phyloP scores from a whole-genome alignment of 2,329 filamentous ascomycete genomes.

The Grosmannia serpens region DNA sequence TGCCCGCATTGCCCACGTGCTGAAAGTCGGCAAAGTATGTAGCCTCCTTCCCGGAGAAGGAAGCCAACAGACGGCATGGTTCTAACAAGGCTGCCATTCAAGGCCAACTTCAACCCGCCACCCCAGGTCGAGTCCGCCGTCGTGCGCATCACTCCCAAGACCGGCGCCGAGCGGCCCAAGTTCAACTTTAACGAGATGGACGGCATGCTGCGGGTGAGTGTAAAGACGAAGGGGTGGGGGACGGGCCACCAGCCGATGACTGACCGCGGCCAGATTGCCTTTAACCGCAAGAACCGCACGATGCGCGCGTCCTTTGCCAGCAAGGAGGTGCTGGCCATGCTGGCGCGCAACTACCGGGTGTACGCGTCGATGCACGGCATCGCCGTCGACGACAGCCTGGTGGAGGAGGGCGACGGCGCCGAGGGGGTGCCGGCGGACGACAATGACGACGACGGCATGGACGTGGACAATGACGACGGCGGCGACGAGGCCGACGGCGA shows the following conservation, averaged over 20 bases:
- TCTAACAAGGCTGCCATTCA: neutral
- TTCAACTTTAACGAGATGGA: slow-evolving; percentile 96
- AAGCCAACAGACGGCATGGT: too few species aligned
- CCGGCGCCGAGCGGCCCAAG: slow-evolving; percentile 62
- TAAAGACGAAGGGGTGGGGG: too few species aligned
- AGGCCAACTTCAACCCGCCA: slow-evolving; percentile 89
- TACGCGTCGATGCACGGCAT: slow-evolving; percentile 85
- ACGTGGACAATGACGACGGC: slow-evolving; percentile 29
- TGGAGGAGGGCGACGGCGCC: slow-evolving; percentile 32
- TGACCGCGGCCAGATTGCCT: slow-evolving; percentile 47
- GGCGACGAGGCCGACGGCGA: slow-evolving; percentile 38
- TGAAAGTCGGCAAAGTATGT: slow-evolving; percentile 65
- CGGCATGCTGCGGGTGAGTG: slow-evolving; percentile 53
- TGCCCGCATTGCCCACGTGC: slow-evolving; percentile 54
- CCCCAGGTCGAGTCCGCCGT: slow-evolving; percentile 88
- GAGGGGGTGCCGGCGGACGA: slow-evolving; percentile 34
- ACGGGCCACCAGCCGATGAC: neutral
- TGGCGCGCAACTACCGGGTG: slow-evolving; percentile 80
- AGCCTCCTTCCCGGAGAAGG: neutral
- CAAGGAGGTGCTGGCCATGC: slow-evolving; percentile 66
- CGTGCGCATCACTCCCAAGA: slow-evolving; percentile 80
- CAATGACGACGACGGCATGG: slow-evolving; percentile 35
- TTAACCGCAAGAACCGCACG: slow-evolving; percentile 82
- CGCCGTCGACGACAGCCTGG: slow-evolving; percentile 55
- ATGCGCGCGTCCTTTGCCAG: slow-evolving; percentile 68